These are phyloP conservation scores for Leucaena leucocephala DNA, from an alignment of 306 rosid species.

Conservation along the genomic window DNA sequence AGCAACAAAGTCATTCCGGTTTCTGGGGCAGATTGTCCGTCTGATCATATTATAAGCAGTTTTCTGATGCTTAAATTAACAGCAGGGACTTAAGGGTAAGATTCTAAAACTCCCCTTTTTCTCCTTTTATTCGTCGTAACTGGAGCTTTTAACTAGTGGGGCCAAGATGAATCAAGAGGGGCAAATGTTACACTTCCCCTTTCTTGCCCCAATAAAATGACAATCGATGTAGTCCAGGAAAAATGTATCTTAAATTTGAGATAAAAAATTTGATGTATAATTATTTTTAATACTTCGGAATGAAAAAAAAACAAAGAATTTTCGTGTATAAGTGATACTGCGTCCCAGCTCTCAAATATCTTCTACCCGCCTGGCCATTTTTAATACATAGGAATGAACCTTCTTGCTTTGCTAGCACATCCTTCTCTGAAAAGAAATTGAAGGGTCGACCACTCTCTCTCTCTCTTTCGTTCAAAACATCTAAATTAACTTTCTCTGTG, in stretches of 20 bases:
- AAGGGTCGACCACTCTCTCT: too few species aligned
- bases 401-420: too few species aligned
- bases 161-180: background rate
- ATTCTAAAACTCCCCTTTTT: conserved; percentile 18
- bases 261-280: background rate
- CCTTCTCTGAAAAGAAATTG: too few species aligned
- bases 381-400: background rate
- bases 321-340: conserved; percentile 6
- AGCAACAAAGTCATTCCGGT: conserved; percentile 76
- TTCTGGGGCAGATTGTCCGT: conserved; percentile 79
- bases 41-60: conserved; percentile 59
- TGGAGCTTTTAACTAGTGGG: conserved; percentile 9
- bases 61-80: conserved; percentile 21
- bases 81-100: conserved; percentile 34
- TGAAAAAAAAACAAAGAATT: background rate
- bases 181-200: background rate
- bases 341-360: background rate
- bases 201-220: background rate
- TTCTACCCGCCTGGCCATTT: background rate
- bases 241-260: conserved; percentile 11
- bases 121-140: conserved; percentile 5
- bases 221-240: background rate
- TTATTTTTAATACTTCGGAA: background rate
- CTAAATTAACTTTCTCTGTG: too few species aligned
- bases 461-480: too few species aligned